Percentiles rank a stretch among this genome's conserved stretches.
Conservation (phyloP, 208 protist species). For the Trypanosoma conorhini region DNA sequence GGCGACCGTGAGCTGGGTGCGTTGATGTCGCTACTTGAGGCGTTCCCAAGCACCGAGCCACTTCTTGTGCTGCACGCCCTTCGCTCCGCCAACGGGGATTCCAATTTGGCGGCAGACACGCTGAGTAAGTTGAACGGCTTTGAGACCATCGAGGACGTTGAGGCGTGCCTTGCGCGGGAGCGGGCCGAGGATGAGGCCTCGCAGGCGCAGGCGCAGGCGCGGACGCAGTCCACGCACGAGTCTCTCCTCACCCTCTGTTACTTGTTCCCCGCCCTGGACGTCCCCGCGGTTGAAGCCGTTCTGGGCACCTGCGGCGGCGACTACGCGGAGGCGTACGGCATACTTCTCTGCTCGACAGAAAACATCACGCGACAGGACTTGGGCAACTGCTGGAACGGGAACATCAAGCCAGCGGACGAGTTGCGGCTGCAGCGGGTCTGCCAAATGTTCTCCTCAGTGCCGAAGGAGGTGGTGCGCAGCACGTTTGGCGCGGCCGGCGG, state of each 20-base stretch:
- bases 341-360: slow-evolving; percentile 58
- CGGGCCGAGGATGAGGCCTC: slow-evolving; percentile 46
- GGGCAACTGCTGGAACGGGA: slow-evolving; percentile 37
- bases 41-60: slow-evolving; percentile 50
- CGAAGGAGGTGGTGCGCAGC: slow-evolving; percentile 47
- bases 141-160: slow-evolving; percentile 22
- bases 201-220: slow-evolving; percentile 29
- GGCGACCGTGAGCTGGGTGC: slow-evolving; percentile 38
- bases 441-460: slow-evolving; percentile 53
- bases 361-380: slow-evolving; percentile 38
- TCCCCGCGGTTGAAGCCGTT: slow-evolving; percentile 49
- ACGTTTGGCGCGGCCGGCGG: slow-evolving; percentile 39
- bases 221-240: slow-evolving; percentile 33
- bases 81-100: slow-evolving; percentile 48
- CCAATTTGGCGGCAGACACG: slow-evolving; percentile 32
- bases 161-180: slow-evolving; percentile 42
- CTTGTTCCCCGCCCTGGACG: slow-evolving; percentile 65
- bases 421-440: slow-evolving; percentile 49
- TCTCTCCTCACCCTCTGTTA: slow-evolving; percentile 63
- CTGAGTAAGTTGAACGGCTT: slow-evolving; percentile 28
- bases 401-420: slow-evolving; percentile 42
- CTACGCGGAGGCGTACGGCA: slow-evolving; percentile 59
- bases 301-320: slow-evolving; percentile 40
- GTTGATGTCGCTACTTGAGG: slow-evolving; percentile 55
- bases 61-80: slow-evolving; percentile 55